Percentiles rank a stretch among this genome's conserved stretches.
Conservation (phyloP, 1,284 basidiomycete species). For the Bjerkandera adusta region DNA sequence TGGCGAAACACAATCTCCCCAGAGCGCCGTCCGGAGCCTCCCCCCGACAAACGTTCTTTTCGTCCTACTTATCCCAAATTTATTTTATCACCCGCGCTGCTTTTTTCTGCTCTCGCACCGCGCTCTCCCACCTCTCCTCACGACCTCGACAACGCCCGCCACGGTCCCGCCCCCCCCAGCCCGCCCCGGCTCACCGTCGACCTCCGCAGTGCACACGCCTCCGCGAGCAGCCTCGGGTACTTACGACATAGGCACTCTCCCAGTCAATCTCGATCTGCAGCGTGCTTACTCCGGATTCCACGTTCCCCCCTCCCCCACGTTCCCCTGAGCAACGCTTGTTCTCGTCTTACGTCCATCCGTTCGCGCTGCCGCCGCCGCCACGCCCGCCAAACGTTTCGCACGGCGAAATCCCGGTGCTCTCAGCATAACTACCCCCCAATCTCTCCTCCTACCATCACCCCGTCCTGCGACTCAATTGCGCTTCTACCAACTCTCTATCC, state of each 20-base stretch:
- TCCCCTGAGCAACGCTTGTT: constrained; percentile 2
- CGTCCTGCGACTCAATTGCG: background rate
- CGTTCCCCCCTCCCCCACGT: constrained; percentile 11
- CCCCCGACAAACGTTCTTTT: background rate
- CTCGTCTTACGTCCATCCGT: constrained; percentile 10
- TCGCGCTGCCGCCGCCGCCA: background rate
- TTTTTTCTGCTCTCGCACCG: background rate
- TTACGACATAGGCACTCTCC: background rate
- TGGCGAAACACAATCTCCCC: constrained; percentile 5
- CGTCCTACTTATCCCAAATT: background rate
- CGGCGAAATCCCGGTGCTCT: constrained; percentile 14
- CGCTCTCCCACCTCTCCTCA: background rate
- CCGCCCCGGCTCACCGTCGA: background rate
- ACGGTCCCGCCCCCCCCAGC: background rate
- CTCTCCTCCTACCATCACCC: constrained; percentile 6
- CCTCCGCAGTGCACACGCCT: no score
- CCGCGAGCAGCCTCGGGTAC: background rate
- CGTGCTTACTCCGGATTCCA: constrained; percentile 9
- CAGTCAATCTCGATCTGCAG: background rate
- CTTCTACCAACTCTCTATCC: constrained; percentile 9
- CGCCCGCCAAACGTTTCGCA: background rate
- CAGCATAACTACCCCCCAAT: constrained; percentile 3
- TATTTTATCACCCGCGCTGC: constrained; percentile 3
- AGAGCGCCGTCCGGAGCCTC: background rate
- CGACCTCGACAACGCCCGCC: background rate